Evolutionary conservation across 768 basidiomycete genomes (phyloP), one percentile per base, ranked within the genome.

Genomic region (Suillus brevipes): DNA sequence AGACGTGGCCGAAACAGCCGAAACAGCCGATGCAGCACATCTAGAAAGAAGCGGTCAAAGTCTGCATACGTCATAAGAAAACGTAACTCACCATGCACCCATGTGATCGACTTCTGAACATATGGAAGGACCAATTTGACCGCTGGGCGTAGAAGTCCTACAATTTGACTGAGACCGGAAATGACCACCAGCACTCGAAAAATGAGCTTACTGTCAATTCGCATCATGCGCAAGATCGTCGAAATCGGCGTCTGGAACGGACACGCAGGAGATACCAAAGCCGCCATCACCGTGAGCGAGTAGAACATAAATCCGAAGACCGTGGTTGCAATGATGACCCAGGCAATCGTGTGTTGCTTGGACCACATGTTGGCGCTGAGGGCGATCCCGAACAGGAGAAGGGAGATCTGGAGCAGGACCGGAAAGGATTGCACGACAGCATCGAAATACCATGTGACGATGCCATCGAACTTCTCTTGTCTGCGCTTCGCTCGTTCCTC

Each of bases 381-480:
- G 28, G 69, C 60, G 28, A 61, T 40, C 18, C 64, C 68, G 28
- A 68, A 67, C 4, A 69, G 52, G 9, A 68, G 53, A 5, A 69
- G 45, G 2, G 68, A 56, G 16, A 60, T n/a, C 37, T 69, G 68
- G 8, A 64, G 64, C 9, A 69, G 47, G 13, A 68, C 40, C 1
- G 67, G 67, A n/a, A 68, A 47, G 1, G 40, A 7, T 43, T 64
- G 25, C 16, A 69, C 34, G 14, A 68, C 63, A 42, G 37, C n/a
- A 16, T 64, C 36, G 28, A 69, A 69, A 31, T 65, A 28, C 68
- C 68, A 69, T 3, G 56, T 58, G 23, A 40, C 31, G 16, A 69
- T 42, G 12, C 64, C 68, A 18, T 68, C 59, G 12, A 40, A 34
- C 23, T 59, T 69, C 7, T 57, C 42, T 34, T 69, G 68, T 43